These are phyloP conservation scores for Saccharomyces paradoxus DNA, from an alignment of 805 yeast genomes.

Conservation along the genomic window DNA sequence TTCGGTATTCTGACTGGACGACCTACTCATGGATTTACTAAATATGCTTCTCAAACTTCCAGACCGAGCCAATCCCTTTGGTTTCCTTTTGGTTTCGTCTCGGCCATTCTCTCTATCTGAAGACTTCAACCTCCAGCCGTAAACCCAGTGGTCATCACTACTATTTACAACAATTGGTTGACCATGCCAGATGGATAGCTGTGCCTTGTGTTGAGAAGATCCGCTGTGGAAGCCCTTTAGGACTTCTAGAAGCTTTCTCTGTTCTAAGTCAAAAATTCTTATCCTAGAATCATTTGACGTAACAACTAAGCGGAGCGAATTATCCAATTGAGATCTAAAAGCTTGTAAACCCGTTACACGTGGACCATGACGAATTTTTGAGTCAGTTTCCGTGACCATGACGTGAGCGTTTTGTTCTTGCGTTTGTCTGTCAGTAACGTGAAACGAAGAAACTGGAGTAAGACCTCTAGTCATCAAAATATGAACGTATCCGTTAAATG, in stretches of 20 bases:
- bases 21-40: constrained; percentile 4
- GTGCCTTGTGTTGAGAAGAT: constrained; percentile 63
- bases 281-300: constrained; percentile 79
- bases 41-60: constrained; percentile 11
- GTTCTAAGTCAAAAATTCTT: constrained; percentile 51
- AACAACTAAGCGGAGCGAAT: constrained; percentile 42
- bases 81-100: neutral
- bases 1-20: constrained; percentile 5
- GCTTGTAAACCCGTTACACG: constrained; percentile 72
- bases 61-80: constrained; percentile 5
- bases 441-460: constrained; percentile 37
- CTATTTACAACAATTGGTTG: constrained; percentile 49
- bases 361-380: constrained; percentile 33
- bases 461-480: constrained; percentile 59
- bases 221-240: constrained; percentile 67
- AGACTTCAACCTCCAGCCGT: constrained; percentile 59
- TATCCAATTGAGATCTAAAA: constrained; percentile 27
- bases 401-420: constrained; percentile 8
- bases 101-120: constrained; percentile 3
- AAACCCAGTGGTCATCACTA: constrained; percentile 82
- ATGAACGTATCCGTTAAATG: constrained; percentile 63
- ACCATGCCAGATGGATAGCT: constrained; percentile 5
- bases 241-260: constrained; percentile 50
- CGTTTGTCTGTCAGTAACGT: constrained; percentile 36
- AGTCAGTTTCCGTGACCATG: neutral